Conservation (phyloP, 148 eudicot species). For the Cornus suecica region DNA sequence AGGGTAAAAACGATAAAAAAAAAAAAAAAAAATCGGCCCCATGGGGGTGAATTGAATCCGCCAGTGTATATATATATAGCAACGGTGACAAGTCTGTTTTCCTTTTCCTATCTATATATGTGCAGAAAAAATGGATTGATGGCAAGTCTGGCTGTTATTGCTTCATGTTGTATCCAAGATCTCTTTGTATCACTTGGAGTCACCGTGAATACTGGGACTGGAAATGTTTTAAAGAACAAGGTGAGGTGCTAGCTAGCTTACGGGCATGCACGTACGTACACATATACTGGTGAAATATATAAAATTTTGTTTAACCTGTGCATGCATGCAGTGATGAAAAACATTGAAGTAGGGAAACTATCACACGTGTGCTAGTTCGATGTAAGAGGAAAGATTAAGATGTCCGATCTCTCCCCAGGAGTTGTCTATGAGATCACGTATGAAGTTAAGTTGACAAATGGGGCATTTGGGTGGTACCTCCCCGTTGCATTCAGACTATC, state of each 20-base stretch:
- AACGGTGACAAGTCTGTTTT: no score
- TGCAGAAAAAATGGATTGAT: slow-evolving; percentile 29
- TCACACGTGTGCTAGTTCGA: slow-evolving; percentile 28
- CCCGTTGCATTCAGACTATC: slow-evolving; percentile 17
- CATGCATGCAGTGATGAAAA: slow-evolving; percentile 24
- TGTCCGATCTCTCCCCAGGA: slow-evolving; percentile 28
- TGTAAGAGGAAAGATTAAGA: slow-evolving; percentile 22
- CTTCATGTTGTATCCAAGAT: slow-evolving; percentile 24
- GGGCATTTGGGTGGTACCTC: slow-evolving; percentile 33
- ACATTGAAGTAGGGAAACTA: slow-evolving; percentile 30
- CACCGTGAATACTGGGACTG: slow-evolving; percentile 18
- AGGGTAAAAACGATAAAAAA: no score
- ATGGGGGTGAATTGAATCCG: no score
- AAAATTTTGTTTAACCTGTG: no score
- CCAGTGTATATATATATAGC: no score
- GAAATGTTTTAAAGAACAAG: slow-evolving; percentile 31
- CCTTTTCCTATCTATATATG: background rate
- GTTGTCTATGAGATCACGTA: slow-evolving; percentile 18
- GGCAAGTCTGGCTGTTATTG: slow-evolving; percentile 10
- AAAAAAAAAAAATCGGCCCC: no score
- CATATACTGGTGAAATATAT: no score
- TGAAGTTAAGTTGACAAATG: slow-evolving; percentile 28
- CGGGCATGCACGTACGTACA: no score
- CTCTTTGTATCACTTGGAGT: slow-evolving; percentile 14
- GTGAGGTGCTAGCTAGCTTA: background rate